These are phyloP conservation scores for Colletotrichum sp. DNA, from an alignment of 2,329 filamentous ascomycete genomes.

Conservation along the genomic window DNA sequence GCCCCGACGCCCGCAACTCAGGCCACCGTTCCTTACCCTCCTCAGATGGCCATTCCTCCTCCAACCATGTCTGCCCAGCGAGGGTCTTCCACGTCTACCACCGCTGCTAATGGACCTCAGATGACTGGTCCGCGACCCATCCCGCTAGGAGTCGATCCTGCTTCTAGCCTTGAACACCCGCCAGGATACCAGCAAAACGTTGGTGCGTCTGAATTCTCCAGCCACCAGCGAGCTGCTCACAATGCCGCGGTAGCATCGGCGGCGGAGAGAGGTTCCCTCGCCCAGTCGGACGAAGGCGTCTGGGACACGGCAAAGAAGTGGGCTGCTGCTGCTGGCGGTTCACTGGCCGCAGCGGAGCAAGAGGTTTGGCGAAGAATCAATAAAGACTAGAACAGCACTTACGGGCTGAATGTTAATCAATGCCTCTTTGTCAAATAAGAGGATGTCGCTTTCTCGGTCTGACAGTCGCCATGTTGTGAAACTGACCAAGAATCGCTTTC, in stretches of 20 bases:
- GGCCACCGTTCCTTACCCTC: constrained; percentile 41
- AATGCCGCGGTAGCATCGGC: constrained; percentile 34
- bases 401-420: neutral
- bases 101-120: constrained; percentile 30
- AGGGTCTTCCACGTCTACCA: constrained; percentile 49
- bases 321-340: constrained; percentile 61
- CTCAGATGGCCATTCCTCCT: constrained; percentile 57
- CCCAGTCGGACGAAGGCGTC: constrained; percentile 45
- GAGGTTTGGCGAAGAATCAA: constrained; percentile 70
- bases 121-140: constrained; percentile 29
- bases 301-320: constrained; percentile 64
- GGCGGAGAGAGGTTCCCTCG: constrained; percentile 29
- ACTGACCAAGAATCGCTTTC: neutral
- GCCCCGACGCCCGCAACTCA: constrained; percentile 36
- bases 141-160: constrained; percentile 27
- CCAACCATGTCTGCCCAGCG: constrained; percentile 45
- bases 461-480: neutral
- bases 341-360: constrained; percentile 61
- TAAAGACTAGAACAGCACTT: constrained; percentile 49
- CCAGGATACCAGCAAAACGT: constrained; percentile 63
- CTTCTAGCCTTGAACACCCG: constrained; percentile 46
- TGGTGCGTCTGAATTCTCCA: constrained; percentile 55
- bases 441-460: neutral
- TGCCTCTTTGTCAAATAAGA: neutral
- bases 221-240: constrained; percentile 49